phyloP scores from a whole-genome alignment of 139 green algal genomes.

The Micractinium conductrix region DNA sequence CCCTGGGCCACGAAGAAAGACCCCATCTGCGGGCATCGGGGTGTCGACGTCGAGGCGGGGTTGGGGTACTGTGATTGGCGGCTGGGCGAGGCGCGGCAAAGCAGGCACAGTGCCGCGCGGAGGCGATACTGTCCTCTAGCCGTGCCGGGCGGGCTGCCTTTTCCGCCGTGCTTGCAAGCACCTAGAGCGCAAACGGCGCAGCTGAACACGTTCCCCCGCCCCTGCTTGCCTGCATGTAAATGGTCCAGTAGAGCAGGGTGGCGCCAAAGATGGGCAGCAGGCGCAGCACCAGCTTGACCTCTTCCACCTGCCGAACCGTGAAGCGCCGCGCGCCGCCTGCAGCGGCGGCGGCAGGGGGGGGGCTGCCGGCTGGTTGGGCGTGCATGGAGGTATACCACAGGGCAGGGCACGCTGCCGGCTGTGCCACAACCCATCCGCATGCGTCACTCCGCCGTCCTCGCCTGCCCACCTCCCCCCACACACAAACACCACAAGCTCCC shows the following conservation, averaged over 20 bases:
- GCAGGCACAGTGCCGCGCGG: no score
- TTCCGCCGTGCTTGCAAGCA: no score
- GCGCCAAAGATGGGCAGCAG: slow-evolving; percentile 92
- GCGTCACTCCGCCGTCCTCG: not conserved
- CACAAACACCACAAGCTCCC: not conserved
- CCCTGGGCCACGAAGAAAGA: slow-evolving; percentile 92
- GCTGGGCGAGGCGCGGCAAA: no score
- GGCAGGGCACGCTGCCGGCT: not conserved
- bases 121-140: no score
- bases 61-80: no score
- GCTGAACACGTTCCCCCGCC: not conserved
- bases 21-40: slow-evolving; percentile 90
- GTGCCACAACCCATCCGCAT: not conserved
- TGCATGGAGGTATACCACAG: no score
- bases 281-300: slow-evolving; percentile 93
- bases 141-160: no score
- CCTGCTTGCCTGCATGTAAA: slow-evolving; percentile 78
- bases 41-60: no score
- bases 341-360: slow-evolving; percentile 40
- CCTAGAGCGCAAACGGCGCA: no score
- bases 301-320: slow-evolving; percentile 77
- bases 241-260: slow-evolving; percentile 91
- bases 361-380: not conserved
- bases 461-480: not conserved
- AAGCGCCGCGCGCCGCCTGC: slow-evolving; percentile 44